These are phyloP conservation scores for Gentiana straminea DNA, from an alignment of 257 asterid species.

Conservation along the genomic window DNA sequence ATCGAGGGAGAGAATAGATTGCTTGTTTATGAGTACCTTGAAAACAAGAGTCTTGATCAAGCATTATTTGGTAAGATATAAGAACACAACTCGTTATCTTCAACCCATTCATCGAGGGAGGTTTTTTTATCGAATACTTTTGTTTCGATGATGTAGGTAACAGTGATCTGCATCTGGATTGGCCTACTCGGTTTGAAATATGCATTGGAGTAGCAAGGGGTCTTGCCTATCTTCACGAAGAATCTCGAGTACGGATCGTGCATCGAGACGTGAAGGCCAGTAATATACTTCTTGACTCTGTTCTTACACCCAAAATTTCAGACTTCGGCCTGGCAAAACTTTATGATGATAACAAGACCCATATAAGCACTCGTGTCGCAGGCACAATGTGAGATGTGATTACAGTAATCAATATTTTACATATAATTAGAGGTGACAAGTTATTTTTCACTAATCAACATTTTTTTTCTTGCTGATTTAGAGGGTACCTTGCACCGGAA, in stretches of 20 bases:
- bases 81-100: background rate
- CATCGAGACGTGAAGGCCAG: slow-evolving; percentile 81
- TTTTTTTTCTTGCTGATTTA: slow-evolving; percentile 1
- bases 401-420: background rate
- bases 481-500: slow-evolving; percentile 18
- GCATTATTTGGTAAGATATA: slow-evolving; percentile 43
- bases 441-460: background rate
- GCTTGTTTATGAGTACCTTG: slow-evolving; percentile 79
- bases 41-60: slow-evolving; percentile 68
- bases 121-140: background rate
- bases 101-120: background rate
- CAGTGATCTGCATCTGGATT: slow-evolving; percentile 38
- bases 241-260: slow-evolving; percentile 55
- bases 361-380: slow-evolving; percentile 79
- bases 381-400: slow-evolving; percentile 59
- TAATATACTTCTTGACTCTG: slow-evolving; percentile 61
- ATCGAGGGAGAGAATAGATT: slow-evolving; percentile 59
- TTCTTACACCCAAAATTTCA: slow-evolving; percentile 55
- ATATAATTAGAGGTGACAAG: background rate
- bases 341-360: slow-evolving; percentile 40
- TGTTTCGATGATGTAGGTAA: slow-evolving; percentile 26
- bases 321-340: slow-evolving; percentile 80
- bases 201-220: slow-evolving; percentile 80
- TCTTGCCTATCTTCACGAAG: slow-evolving; percentile 71
- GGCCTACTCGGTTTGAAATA: slow-evolving; percentile 54